Evolutionary conservation across 2,329 filamentous ascomycete species (phyloP).

Genomic region (Chaetomium sp.): DNA sequence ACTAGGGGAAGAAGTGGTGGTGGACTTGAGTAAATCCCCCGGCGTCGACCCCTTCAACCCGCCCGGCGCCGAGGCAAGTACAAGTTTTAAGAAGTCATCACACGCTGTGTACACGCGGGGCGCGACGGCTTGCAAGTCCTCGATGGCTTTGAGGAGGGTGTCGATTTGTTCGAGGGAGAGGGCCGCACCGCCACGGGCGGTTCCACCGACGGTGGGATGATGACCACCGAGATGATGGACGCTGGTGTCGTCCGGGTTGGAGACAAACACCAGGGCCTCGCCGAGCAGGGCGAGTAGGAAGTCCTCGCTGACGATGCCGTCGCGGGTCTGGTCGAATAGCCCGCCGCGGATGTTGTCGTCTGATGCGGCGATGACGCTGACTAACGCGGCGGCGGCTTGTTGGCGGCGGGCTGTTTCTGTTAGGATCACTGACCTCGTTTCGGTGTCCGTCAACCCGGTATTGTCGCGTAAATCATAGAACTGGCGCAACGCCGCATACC

Average conservation of each 20-base stretch:
- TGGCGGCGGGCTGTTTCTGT: conserved; percentile 44
- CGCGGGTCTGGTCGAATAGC: conserved; percentile 72
- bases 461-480: conserved; percentile 84
- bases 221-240: conserved; percentile 1
- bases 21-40: conserved; percentile 57
- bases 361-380: conserved; percentile 78
- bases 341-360: conserved; percentile 89
- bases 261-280: conserved; percentile 73
- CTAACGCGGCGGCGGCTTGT: conserved; percentile 66
- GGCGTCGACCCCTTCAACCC: conserved; percentile 54
- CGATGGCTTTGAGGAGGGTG: conserved; percentile 66
- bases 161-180: conserved; percentile 68
- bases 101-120: conserved; percentile 66
- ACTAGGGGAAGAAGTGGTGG: conserved; percentile 34
- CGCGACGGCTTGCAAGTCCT: conserved; percentile 69
- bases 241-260: conserved; percentile 28
- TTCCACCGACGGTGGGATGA: conserved; percentile 29
- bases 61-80: conserved; percentile 63
- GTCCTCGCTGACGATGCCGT: conserved; percentile 82
- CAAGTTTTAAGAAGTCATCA: conserved; percentile 71
- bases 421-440: conserved; percentile 41
- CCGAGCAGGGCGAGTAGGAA: conserved; percentile 77
- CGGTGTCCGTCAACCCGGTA: conserved; percentile 32
- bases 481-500: conserved; percentile 82
- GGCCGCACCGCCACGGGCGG: conserved; percentile 34